Evolutionary conservation across 768 basidiomycete species (phyloP).

Genomic region (Naganishia kalamii): DNA sequence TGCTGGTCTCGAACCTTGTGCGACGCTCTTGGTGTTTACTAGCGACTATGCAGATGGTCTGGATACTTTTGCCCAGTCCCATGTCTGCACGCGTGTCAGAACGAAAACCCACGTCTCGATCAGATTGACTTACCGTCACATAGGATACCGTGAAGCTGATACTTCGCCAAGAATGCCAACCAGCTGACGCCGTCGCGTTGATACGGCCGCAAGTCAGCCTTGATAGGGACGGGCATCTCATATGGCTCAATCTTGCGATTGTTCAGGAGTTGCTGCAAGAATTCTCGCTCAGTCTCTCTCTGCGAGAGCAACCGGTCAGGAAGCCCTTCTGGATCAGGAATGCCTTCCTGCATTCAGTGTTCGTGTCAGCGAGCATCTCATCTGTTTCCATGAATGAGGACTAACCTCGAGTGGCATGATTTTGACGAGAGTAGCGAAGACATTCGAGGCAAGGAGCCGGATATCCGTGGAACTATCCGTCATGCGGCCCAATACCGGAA

Average conservation of each 20-base stretch:
- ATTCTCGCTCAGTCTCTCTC: conserved; percentile 79
- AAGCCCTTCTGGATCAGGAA: conserved; percentile 94
- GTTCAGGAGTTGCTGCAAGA: conserved; percentile 86
- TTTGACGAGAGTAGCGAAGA: conserved; percentile 92
- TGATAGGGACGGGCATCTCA: conserved; percentile 73
- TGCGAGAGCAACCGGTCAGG: conserved; percentile 77
- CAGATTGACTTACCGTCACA: conserved; percentile 72
- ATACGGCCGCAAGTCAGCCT: conserved; percentile 91
- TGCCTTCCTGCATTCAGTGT: conserved; percentile 60
- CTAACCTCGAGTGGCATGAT: conserved; percentile 94
- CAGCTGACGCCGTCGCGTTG: conserved; percentile 98
- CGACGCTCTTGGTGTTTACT: conserved; percentile 78
- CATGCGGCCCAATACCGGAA: conserved; percentile 94
- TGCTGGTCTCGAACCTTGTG: conserved; percentile 53
- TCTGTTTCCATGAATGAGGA: background rate
- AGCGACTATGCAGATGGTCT: conserved; percentile 93
- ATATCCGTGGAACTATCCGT: conserved; percentile 88
- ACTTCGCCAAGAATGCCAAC: conserved; percentile 96
- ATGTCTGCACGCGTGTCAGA: conserved; percentile 60
- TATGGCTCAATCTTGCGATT: conserved; percentile 92
- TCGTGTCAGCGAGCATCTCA: background rate
- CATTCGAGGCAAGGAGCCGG: conserved; percentile 88
- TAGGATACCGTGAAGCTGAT: conserved; percentile 92
- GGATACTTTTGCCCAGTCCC: conserved; percentile 96
- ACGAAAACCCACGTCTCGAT: background rate